Base-by-base conservation (phyloP, 2,329 filamentous ascomycete genomes). In the Epichloe typhina region DNA sequence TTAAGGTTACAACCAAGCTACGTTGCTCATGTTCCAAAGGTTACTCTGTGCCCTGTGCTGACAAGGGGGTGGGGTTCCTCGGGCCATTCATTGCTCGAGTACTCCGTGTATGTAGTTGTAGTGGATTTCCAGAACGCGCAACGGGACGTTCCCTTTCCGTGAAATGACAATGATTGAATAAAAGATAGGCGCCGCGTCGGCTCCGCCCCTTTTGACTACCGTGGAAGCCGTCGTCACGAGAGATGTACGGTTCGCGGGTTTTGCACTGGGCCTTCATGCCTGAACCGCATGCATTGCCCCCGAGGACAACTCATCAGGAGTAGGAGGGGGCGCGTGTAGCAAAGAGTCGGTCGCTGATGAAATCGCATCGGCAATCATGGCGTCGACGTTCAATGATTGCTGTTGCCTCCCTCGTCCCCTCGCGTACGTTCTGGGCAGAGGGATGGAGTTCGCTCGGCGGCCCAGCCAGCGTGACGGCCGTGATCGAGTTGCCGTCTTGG, bases 401-500 rank as follows among this genome's bases (percentile, higher is more conserved):
- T 19, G 5, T 12, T 26, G 2, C 7, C 15, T 19, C 21, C 47
- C 11, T n/a, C 17, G 7, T 8, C 8, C 17, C 13, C 23, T 7
- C 23, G 17, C 8, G 17, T 13, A 15, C 47, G 31, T 39, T 26
- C 40, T 15, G 35, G 36, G 31, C 12, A 9, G 35, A 1, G 26
- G 26, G 26, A 31, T 9, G 26, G 26, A 31, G 26, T 31, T 31
- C 26, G 26, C 26, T 31, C 26, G 26, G 26, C 7, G 26, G 26
- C 26, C 26, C 8, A 9, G 26, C 26, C 26, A 31, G 26, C 26
- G 26, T 31, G 26, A 9, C 23, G 31, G 37, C 13, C 4, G 13
- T 50, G 13, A 40, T 39, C 13, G 17, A 52, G 23, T 48, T 48
- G 46, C 41, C 35, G 50, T 45, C 46, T 48, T 52, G 50, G 50